These are phyloP conservation scores for Alternaria sp. DNA, from an alignment of 2,329 filamentous ascomycete species.

Conservation along the genomic window DNA sequence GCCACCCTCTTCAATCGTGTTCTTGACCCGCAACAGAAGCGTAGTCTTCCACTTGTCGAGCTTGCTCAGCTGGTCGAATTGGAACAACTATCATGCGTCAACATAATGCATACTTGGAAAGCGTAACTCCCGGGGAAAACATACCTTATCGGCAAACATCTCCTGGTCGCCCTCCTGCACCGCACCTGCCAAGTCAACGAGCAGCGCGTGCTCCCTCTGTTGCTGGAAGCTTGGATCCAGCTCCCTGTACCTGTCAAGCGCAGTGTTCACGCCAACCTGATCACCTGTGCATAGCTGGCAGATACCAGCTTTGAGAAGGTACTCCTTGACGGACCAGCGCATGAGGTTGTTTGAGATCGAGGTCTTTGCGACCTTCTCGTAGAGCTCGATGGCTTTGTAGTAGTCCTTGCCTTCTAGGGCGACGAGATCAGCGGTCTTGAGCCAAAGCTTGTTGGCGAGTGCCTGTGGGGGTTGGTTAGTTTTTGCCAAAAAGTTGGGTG, in stretches of 20 bases:
- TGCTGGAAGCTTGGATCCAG: constrained; percentile 69
- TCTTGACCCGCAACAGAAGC: constrained; percentile 82
- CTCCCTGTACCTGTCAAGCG: constrained; percentile 81
- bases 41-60: constrained; percentile 98
- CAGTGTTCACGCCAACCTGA: constrained; percentile 77
- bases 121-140: constrained; percentile 46
- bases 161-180: constrained; percentile 82
- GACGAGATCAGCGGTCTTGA: constrained; percentile 88
- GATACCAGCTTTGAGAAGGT: constrained; percentile 91
- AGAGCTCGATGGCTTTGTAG: constrained; percentile 55
- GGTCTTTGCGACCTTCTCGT: constrained; percentile 80
- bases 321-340: constrained; percentile 77
- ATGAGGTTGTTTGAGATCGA: constrained; percentile 83
- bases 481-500: constrained; percentile 17
- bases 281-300: constrained; percentile 83
- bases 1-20: constrained; percentile 73
- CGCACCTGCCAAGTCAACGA: constrained; percentile 76
- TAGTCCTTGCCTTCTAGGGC: constrained; percentile 83
- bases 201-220: constrained; percentile 81
- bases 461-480: constrained; percentile 49
- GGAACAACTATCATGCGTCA: constrained; percentile 62
- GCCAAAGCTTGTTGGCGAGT: constrained; percentile 89
- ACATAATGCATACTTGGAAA: neutral
- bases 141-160: constrained; percentile 75
- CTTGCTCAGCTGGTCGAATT: constrained; percentile 91